Percentiles rank a stretch among this genome's conserved stretches.
These are phyloP conservation scores for Aegilops bicornis DNA, from an alignment of 176 grass and related monocot species.

Conservation along the genomic window DNA sequence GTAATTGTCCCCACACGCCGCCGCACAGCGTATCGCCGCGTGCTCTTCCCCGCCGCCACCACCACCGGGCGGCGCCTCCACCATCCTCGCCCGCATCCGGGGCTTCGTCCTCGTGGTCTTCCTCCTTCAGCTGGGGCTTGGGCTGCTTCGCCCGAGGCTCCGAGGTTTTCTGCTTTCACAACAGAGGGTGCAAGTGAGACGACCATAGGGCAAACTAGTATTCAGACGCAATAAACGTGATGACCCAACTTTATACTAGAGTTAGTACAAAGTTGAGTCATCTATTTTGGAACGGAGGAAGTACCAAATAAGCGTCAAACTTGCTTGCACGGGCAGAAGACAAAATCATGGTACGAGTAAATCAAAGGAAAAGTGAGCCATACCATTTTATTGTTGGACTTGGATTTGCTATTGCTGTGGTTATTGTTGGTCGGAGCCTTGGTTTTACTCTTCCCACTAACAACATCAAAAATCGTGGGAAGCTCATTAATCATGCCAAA, in stretches of 20 bases:
- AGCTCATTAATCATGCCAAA: conserved; percentile 92
- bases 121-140: conserved; percentile 52
- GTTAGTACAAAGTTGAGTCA: no score
- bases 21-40: conserved; percentile 79
- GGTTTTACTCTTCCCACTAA: conserved; percentile 74
- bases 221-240: neutral
- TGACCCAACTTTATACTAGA: no score
- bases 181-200: neutral
- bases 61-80: neutral
- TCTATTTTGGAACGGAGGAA: no score
- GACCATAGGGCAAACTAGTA: neutral
- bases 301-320: neutral
- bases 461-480: conserved; percentile 74
- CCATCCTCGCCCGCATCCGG: conserved; percentile 45
- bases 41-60: conserved; percentile 60
- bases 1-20: conserved; percentile 81
- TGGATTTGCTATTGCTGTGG: conserved; percentile 79
- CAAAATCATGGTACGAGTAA: neutral
- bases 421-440: conserved; percentile 49
- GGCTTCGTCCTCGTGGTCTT: conserved; percentile 40
- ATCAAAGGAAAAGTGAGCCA: conserved; percentile 1
- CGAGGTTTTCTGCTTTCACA: conserved; percentile 44
- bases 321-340: neutral
- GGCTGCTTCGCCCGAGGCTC: conserved; percentile 48
- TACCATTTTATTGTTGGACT: conserved; percentile 80